A percentile compares a stretch with the other conserved stretches of the same genome.
phyloP scores from a whole-genome alignment of 495 filamentous ascomycete species.

The Penicillium longicatenatum region DNA sequence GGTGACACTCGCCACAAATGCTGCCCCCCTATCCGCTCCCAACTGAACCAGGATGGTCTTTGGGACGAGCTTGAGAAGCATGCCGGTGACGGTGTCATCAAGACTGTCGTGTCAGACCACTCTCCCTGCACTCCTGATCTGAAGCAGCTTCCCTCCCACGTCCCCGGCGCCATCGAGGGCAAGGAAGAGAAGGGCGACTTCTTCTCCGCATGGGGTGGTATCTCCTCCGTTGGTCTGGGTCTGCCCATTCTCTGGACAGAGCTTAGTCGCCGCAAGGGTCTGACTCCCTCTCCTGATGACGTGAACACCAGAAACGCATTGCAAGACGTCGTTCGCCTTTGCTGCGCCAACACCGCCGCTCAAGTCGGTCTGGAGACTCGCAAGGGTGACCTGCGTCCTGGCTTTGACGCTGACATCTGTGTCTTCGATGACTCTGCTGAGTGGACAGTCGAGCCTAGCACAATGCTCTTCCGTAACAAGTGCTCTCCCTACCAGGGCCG shows the following conservation, averaged over 20 bases:
- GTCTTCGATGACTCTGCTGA: constrained; percentile 85
- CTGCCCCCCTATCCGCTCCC: constrained; percentile 89
- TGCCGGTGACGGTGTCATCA: constrained; percentile 74
- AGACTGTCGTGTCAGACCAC: constrained; percentile 95
- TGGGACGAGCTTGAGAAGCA: constrained; percentile 76
- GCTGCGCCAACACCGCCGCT: constrained; percentile 81
- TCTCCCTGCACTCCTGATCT: constrained; percentile 93
- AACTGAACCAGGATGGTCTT: constrained; percentile 81
- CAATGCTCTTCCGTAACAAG: constrained; percentile 95
- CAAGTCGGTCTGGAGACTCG: constrained; percentile 83
- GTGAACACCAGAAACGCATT: constrained; percentile 50
- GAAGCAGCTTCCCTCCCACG: constrained; percentile 76
- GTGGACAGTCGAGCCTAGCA: constrained; percentile 66
- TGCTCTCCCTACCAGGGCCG: constrained; percentile 90
- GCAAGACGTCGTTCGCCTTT: constrained; percentile 80
- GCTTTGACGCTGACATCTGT: constrained; percentile 89
- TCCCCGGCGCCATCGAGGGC: constrained; percentile 48
- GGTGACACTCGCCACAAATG: constrained; percentile 97
- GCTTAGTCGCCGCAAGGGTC: constrained; percentile 56
- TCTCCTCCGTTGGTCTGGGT: constrained; percentile 90
- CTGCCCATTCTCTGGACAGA: constrained; percentile 90
- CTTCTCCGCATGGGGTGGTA: constrained; percentile 94
- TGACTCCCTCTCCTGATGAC: constrained; percentile 41
- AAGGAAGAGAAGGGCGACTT: constrained; percentile 67
- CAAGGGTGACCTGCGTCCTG: constrained; percentile 82